Conservation (phyloP, 139 green algal species). For the Parachlorella kessleri region DNA sequence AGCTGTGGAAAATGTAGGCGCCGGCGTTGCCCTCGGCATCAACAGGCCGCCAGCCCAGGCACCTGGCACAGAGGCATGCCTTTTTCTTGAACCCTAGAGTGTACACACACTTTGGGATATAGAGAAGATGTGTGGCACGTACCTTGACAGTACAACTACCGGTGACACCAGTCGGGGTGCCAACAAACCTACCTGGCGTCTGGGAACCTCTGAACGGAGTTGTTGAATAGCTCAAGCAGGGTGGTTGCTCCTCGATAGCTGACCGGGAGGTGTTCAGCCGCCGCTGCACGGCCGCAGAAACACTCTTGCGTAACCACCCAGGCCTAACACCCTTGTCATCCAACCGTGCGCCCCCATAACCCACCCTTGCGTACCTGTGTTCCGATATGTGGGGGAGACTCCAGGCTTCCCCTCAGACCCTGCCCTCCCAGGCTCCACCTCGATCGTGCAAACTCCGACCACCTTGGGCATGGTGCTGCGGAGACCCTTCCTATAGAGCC, state of each 20-base stretch:
- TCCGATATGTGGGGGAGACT: background rate
- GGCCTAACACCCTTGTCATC: no score
- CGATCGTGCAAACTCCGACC: no score
- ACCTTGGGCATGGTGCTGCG: no score
- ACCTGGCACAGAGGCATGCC: background rate
- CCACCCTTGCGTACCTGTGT: background rate
- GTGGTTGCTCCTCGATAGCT: conserved; percentile 58
- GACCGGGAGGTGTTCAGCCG: conserved; percentile 57
- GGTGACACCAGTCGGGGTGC: background rate
- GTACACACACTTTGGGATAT: background rate
- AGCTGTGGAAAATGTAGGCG: conserved; percentile 58
- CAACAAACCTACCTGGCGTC: conserved; percentile 46
- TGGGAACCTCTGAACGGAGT: conserved; percentile 50
- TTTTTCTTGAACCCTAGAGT: no score
- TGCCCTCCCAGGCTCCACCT: background rate
- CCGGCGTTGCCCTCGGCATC: conserved; percentile 35
- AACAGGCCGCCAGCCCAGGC: conserved; percentile 37
- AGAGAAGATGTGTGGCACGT: background rate
- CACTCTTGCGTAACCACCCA: no score
- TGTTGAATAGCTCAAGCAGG: conserved; percentile 78
- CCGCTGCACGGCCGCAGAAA: no score
- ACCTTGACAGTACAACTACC: background rate
- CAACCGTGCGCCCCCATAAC: no score
- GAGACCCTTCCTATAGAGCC: no score
- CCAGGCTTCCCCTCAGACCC: background rate